phyloP scores from a whole-genome alignment of 768 basidiomycete species.

The Tricholoma bakamatsutake region DNA sequence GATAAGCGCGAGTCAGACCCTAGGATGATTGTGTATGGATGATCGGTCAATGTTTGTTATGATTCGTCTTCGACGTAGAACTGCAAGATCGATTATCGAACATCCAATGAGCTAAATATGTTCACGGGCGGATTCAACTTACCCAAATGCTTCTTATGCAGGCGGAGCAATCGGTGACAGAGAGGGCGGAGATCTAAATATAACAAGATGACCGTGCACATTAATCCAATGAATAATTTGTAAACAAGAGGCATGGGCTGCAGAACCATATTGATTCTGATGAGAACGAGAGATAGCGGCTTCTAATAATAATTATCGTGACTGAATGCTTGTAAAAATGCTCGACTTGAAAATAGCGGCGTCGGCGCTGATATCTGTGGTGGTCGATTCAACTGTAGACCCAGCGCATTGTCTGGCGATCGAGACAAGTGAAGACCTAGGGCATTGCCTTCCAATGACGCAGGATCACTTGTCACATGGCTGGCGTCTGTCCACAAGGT shows the following conservation, averaged over 20 bases:
- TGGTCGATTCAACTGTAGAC: neutral
- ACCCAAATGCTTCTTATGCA: neutral
- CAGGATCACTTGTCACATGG: neutral
- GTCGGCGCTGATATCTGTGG: constrained; percentile 3
- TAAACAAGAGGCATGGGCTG: neutral
- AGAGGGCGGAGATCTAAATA: too few species aligned
- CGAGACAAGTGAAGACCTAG: constrained; percentile 3
- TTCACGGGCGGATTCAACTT: neutral
- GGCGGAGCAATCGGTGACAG: too few species aligned
- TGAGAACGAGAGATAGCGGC: neutral
- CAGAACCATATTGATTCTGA: neutral
- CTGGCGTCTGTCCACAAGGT: neutral
- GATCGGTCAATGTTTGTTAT: neutral
- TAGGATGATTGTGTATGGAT: neutral
- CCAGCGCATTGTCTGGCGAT: neutral
- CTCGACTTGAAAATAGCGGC: neutral
- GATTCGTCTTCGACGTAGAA: neutral
- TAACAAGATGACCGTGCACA: neutral
- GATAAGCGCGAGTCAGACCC: neutral
- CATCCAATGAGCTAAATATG: neutral
- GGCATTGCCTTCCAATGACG: neutral
- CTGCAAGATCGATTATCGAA: neutral
- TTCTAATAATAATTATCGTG: neutral
- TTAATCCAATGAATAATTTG: neutral
- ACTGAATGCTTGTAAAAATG: constrained; percentile 3